Evolutionary conservation across 2,329 filamentous ascomycete species (phyloP), one percentile per base, ranked within the genome.

Genomic region (Fonsecaea pugnacius): DNA sequence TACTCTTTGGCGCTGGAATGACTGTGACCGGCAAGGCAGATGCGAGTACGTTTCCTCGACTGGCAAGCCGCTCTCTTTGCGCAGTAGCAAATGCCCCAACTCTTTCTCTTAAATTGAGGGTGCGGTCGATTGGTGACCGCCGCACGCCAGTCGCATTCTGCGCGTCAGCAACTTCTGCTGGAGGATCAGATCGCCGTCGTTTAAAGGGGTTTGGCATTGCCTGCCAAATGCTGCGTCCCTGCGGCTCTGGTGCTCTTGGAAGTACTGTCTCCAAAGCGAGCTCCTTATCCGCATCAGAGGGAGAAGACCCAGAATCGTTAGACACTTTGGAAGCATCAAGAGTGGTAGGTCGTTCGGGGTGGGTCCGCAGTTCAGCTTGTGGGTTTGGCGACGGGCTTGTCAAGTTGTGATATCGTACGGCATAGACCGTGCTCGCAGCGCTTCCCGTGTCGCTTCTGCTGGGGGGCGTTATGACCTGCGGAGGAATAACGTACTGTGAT

Each of bases 371-470:
- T 9, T 65, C 56, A 8, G 56, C 55, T 18, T 66, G 64, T 12
- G 56, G 58, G 24, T 66, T 65, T 56, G 75, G 81, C 43, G 79
- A 83, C 62, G 78, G 78, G 56, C 80, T 82, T 16, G 77, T 76
- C 8, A 84, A 78, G 14, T 84, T 80, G 70, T 88, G 84, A 70
- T 88, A 87, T 33, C 84, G 83, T 33, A 89, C 83, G 58, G 85
- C 83, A 71, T 89, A 89, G 4, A 88, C 83, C 0, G 87, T 89
- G 66, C 86, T 88, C 30, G 83, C 83, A 8, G 85, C 85, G 73
- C 85, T 88, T 5, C 82, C 83, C 0, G 85, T 87, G 69, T 89
- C 85, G 21, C 83, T 82, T 67, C 86, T 79, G 71, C 84, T 88
- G 40, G 87, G 77, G 1, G 86, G 85, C 10, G 85, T 86, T 7